These are phyloP conservation scores for Sicyos baderoa DNA, from an alignment of 306 rosid species.

Conservation along the genomic window DNA sequence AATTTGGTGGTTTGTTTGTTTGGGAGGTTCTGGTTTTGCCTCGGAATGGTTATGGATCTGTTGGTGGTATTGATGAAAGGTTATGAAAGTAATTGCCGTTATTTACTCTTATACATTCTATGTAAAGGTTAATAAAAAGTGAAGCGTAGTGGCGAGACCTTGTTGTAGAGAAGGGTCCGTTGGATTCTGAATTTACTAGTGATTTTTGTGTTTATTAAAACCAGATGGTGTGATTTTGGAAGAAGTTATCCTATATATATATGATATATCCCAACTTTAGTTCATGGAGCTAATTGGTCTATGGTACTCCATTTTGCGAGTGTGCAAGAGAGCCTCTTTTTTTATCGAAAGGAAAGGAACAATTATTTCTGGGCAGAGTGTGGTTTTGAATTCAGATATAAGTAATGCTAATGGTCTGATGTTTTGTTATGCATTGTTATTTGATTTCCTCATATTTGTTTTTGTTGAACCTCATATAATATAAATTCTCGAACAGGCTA, in stretches of 20 bases:
- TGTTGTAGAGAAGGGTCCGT: no score
- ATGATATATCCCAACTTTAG: background rate
- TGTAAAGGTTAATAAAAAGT: no score
- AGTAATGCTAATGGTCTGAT: background rate
- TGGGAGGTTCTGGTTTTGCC: background rate
- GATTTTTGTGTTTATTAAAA: constrained; percentile 2
- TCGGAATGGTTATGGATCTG: background rate
- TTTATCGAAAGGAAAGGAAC: background rate
- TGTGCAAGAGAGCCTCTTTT: background rate
- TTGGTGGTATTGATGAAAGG: background rate
- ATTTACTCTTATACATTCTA: no score
- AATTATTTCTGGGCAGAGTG: no score
- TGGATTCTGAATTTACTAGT: background rate
- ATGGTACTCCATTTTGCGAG: background rate
- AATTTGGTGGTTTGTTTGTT: background rate
- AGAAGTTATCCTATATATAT: background rate
- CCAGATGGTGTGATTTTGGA: background rate
- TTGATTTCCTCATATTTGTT: background rate
- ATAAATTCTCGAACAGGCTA: background rate
- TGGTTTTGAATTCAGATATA: background rate
- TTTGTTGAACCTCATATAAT: background rate
- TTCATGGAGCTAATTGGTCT: background rate
- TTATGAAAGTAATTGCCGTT: background rate
- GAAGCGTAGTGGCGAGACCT: no score
- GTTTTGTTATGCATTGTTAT: background rate